Evolutionary conservation across 2,329 filamentous ascomycete species (phyloP), one percentile per base, ranked within the genome.

Genomic region (Xylariaceae sp.): DNA sequence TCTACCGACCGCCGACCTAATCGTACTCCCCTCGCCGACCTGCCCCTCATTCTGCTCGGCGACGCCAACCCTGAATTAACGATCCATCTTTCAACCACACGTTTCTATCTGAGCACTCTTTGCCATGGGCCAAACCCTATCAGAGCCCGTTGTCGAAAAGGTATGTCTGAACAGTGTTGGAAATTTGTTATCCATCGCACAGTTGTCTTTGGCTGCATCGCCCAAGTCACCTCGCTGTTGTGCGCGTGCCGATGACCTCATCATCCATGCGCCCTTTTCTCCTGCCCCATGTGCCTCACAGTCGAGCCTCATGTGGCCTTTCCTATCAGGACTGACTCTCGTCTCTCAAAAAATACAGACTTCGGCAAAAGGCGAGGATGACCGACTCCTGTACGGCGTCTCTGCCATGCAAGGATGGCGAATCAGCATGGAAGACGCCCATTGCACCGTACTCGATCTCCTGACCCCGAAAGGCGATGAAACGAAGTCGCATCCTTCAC

Each of bases 351-450:
- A 29, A n/a, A 41, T 46, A 26, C 45, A 97, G 92, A 74, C 81
- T 69, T 98, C 92, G 59, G 82, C 84, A 63, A 81, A 81, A 62
- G 89, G 89, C 67, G 82, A 88, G 70, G 89, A 97, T 85, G 88
- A 94, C 51, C 83, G 87, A 62, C 81, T 95, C 62, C 69, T 92
- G 62, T 98, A 86, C 66, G 92, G 92, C 61, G 81, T 97, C 52
- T 98, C 92, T 52, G 88, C 88, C 67, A 98, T 98, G 92, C 92
- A 98, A 69, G 92, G 92, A 73, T 98, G 92, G 92, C 85, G 92
- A 70, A 97, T 98, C 70, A 95, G 87, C 73, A 98, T 98, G 92
- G 92, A 98, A 66, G 92, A 98, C 64, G 82, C 92, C 49, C 92
- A 98, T 69, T 87, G 86, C 46, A 78, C 85, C 40, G 71, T 97